Percentiles rank a stretch among this genome's conserved stretches.
These are phyloP conservation scores for Silene latifolia DNA, from an alignment of 148 eudicot species.

Conservation along the genomic window DNA sequence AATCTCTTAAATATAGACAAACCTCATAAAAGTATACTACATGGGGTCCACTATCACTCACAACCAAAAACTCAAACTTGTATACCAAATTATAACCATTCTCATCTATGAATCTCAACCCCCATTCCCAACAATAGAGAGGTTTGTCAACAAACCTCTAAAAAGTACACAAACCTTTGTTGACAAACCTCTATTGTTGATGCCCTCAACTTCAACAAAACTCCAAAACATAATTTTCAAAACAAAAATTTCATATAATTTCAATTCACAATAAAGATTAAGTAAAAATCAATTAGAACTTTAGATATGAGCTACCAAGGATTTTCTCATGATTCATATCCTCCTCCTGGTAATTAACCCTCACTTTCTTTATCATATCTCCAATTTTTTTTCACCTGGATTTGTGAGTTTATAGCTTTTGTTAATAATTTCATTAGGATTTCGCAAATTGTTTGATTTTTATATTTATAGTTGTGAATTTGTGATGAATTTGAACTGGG, in stretches of 20 bases:
- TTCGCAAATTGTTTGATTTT: neutral
- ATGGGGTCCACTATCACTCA: too few species aligned
- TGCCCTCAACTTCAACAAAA: neutral
- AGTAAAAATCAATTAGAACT: neutral
- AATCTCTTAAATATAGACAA: too few species aligned
- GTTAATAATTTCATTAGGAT: neutral
- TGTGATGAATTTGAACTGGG: neutral
- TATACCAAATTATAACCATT: too few species aligned
- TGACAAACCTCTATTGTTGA: too few species aligned
- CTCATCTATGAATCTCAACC: too few species aligned
- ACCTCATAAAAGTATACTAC: too few species aligned
- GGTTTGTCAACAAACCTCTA: too few species aligned
- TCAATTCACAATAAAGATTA: too few species aligned
- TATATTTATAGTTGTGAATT: neutral
- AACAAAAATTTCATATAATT: too few species aligned
- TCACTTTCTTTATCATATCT: neutral
- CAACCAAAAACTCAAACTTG: too few species aligned
- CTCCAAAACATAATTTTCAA: neutral
- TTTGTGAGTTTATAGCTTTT: neutral
- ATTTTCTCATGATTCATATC: conserved; percentile 23
- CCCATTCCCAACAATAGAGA: too few species aligned
- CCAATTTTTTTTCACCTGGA: neutral
- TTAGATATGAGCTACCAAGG: conserved; percentile 25
- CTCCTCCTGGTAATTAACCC: conserved; percentile 22
- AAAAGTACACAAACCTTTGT: too few species aligned